phyloP scores from a whole-genome alignment of 2,329 filamentous ascomycete genomes.

The Sarocladiaceae sp. region DNA sequence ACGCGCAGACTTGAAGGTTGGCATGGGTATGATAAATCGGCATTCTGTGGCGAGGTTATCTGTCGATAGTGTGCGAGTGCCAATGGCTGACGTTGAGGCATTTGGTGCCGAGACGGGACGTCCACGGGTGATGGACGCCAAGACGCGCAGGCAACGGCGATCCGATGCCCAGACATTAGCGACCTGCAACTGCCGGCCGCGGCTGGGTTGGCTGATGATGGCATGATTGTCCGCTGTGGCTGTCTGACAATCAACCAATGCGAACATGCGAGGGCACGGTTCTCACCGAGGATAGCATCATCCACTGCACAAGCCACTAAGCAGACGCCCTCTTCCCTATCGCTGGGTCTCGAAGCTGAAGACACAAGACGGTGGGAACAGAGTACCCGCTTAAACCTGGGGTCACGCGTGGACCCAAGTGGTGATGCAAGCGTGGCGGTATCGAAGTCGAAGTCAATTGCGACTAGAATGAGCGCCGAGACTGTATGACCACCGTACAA shows the following conservation, averaged over 20 bases:
- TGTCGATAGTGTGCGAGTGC: too few species aligned
- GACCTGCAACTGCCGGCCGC: constrained; percentile 5
- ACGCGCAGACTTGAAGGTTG: constrained; percentile 7
- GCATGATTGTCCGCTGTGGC: too few species aligned
- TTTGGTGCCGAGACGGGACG: neutral
- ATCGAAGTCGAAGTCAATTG: constrained; percentile 2
- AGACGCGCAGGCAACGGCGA: constrained; percentile 4
- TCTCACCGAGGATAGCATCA: too few species aligned
- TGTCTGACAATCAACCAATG: too few species aligned
- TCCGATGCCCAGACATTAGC: constrained; percentile 7
- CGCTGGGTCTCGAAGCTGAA: neutral
- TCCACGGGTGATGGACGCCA: constrained; percentile 2
- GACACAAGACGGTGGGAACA: neutral
- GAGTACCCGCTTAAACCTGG: constrained; percentile 2
- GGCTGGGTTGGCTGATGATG: neutral
- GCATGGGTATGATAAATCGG: too few species aligned
- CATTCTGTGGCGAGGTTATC: too few species aligned
- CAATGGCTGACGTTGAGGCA: too few species aligned
- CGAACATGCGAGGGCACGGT: too few species aligned
- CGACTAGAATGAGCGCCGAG: too few species aligned
- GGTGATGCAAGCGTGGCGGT: constrained; percentile 7
- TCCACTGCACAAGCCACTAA: too few species aligned
- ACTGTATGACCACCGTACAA: too few species aligned
- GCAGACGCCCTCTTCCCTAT: too few species aligned
- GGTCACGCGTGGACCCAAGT: constrained; percentile 2